Evolutionary conservation across 257 asterid species (phyloP).

Genomic region (Plantago ovata): DNA sequence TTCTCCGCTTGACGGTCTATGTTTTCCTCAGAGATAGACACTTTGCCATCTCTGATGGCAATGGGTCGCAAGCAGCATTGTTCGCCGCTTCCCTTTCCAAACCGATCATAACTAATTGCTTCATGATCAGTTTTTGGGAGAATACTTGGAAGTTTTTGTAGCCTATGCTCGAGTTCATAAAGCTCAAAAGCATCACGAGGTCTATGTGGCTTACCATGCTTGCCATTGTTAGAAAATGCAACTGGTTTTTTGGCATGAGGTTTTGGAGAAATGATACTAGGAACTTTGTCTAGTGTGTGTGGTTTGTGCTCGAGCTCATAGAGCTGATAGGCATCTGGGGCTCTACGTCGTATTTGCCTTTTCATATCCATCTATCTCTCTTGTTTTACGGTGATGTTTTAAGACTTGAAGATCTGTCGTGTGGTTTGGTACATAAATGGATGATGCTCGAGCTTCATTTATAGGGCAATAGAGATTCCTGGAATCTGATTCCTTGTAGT

Average conservation of each 20-base stretch:
- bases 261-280: not conserved
- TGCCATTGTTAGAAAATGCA: not conserved
- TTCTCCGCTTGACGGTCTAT: slow-evolving; percentile 30
- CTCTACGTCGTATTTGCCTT: not conserved
- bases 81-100: too few species aligned
- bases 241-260: not conserved
- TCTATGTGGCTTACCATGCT: slow-evolving; percentile 3
- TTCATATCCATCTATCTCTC: too few species aligned
- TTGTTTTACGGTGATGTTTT: too few species aligned
- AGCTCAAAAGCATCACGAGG: slow-evolving; percentile 9
- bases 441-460: too few species aligned
- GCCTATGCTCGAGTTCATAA: slow-evolving; percentile 15
- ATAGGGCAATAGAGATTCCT: too few species aligned
- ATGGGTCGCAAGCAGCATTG: too few species aligned
- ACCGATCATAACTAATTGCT: too few species aligned
- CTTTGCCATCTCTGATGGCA: too few species aligned
- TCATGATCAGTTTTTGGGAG: not conserved
- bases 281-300: not conserved
- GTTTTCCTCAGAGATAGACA: slow-evolving; percentile 7
- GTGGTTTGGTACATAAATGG: too few species aligned
- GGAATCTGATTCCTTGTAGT: too few species aligned
- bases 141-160: not conserved
- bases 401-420: too few species aligned
- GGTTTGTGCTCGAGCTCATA: slow-evolving; percentile 18
- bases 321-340: slow-evolving; percentile 14